Evolutionary conservation across 257 asterid species (phyloP).

Genomic region (Schizonepeta tenuifolia): DNA sequence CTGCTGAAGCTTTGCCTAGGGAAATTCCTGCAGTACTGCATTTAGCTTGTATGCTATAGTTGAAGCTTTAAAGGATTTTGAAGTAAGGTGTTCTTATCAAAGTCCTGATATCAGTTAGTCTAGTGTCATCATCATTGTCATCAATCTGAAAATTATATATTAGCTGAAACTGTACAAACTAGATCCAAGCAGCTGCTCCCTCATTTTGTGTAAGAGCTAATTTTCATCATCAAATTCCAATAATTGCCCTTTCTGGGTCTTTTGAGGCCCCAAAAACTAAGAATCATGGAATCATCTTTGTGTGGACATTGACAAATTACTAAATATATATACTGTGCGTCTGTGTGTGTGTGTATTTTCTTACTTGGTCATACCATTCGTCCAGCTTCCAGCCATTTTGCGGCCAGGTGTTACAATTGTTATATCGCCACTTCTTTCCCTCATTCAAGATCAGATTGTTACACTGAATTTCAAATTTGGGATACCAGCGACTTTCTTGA

Average conservation of each 20-base stretch:
- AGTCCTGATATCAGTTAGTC: constrained; percentile 1
- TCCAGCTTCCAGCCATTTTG: constrained; percentile 93
- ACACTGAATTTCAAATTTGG: constrained; percentile 89
- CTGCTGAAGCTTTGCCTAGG: not conserved
- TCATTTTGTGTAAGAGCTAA: not conserved
- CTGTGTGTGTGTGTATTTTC: constrained; percentile 4
- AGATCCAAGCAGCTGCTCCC: not conserved
- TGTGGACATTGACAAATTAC: constrained; percentile 6
- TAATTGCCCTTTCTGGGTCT: not conserved
- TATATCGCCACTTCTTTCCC: constrained; percentile 96
- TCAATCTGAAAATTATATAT: constrained; percentile 1
- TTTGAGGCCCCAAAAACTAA: not conserved
- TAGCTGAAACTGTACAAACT: constrained; percentile 21
- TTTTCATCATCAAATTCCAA: not conserved
- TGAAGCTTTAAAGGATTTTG: not conserved
- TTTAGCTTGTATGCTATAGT: not conserved
- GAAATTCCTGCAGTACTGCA: not conserved
- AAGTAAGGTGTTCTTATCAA: constrained; percentile 9
- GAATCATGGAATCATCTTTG: not conserved
- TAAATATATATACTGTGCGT: not conserved
- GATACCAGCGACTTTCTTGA: constrained; percentile 92
- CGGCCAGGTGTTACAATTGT: constrained; percentile 88
- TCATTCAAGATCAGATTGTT: constrained; percentile 97
- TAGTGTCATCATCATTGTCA: not conserved
- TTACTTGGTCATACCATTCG: constrained; percentile 26